phyloP scores from a whole-genome alignment of 2,329 filamentous ascomycete species.

The Geosmithia morbida region DNA sequence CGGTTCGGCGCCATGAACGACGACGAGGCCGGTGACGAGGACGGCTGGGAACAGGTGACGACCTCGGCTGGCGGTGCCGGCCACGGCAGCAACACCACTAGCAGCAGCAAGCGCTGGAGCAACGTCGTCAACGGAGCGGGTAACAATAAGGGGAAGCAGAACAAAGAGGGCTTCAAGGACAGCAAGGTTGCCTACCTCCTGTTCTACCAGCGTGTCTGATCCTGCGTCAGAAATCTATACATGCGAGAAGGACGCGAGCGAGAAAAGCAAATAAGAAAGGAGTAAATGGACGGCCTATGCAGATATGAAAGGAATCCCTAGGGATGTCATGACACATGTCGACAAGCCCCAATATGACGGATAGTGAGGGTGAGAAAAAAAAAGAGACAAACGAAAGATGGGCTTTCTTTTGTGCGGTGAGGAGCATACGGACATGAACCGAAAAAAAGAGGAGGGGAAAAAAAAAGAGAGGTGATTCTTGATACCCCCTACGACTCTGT shows the following conservation, averaged over 20 bases:
- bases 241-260: neutral
- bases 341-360: too few relatives aligned
- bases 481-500: neutral
- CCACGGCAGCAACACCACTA: neutral
- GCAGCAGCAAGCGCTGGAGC: slow-evolving; percentile 52
- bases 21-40: slow-evolving; percentile 51
- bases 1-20: slow-evolving; percentile 60
- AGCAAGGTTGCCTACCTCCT: slow-evolving; percentile 96
- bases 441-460: neutral
- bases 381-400: too few relatives aligned
- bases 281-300: too few relatives aligned
- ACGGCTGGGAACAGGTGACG: slow-evolving; percentile 73
- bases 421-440: neutral
- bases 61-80: slow-evolving; percentile 32
- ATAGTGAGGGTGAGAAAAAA: too few relatives aligned
- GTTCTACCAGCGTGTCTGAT: slow-evolving; percentile 72
- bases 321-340: too few relatives aligned
- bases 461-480: neutral
- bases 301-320: too few relatives aligned
- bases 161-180: slow-evolving; percentile 59
- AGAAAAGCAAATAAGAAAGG: too few relatives aligned
- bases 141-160: slow-evolving; percentile 42
- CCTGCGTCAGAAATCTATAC: neutral
- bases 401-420: neutral
- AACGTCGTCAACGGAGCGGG: slow-evolving; percentile 50